These are phyloP conservation scores for Claviceps digitariae DNA, from an alignment of 2,329 filamentous ascomycete species.

Conservation along the genomic window DNA sequence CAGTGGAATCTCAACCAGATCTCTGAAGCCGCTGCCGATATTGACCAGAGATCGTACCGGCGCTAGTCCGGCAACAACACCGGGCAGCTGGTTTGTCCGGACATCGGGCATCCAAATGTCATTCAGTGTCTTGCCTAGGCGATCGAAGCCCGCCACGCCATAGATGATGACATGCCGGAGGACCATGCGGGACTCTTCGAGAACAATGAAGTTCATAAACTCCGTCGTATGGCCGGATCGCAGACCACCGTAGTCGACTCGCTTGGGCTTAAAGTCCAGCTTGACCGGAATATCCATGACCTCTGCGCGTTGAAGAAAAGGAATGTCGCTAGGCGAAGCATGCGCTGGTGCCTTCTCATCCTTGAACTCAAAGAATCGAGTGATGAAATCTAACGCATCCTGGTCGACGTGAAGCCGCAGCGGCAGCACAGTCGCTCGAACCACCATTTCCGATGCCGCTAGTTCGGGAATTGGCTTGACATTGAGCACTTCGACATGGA, in stretches of 20 bases:
- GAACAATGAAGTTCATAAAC: slow-evolving; percentile 95
- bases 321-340: slow-evolving; percentile 53
- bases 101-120: slow-evolving; percentile 96
- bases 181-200: slow-evolving; percentile 78
- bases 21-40: slow-evolving; percentile 72
- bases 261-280: slow-evolving; percentile 92
- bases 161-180: slow-evolving; percentile 86
- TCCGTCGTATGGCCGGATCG: slow-evolving; percentile 90
- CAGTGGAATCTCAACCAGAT: slow-evolving; percentile 81
- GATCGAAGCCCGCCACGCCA: slow-evolving; percentile 80
- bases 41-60: slow-evolving; percentile 85
- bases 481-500: slow-evolving; percentile 76
- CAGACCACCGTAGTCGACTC: slow-evolving; percentile 88
- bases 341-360: slow-evolving; percentile 50
- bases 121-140: slow-evolving; percentile 78
- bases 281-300: slow-evolving; percentile 72
- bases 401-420: slow-evolving; percentile 90
- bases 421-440: slow-evolving; percentile 67
- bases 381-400: slow-evolving; percentile 93
- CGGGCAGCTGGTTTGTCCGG: slow-evolving; percentile 73
- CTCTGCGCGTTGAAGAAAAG: slow-evolving; percentile 83
- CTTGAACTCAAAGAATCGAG: slow-evolving; percentile 95
- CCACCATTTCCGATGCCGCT: slow-evolving; percentile 77
- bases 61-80: slow-evolving; percentile 76
- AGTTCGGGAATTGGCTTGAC: slow-evolving; percentile 76